A percentile compares a stretch with the other conserved stretches of the same genome.
Evolutionary conservation across 306 rosid species (phyloP).

Genomic region (Dryas drummondii): DNA sequence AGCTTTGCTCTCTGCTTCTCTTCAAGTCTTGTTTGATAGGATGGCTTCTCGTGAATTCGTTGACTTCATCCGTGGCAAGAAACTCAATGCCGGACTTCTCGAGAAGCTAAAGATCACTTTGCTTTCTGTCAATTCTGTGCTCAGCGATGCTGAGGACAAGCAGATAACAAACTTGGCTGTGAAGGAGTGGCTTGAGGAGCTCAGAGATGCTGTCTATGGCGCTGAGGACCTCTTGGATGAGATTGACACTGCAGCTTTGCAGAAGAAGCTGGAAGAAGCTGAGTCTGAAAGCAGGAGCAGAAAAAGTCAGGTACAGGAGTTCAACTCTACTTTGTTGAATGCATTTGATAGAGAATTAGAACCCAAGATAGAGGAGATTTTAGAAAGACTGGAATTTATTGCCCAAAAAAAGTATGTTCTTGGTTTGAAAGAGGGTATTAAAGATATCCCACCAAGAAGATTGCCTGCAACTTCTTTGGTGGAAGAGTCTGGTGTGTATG

Average conservation of each 20-base stretch:
- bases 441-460: background rate
- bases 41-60: slow-evolving; percentile 1
- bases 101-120: background rate
- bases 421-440: background rate
- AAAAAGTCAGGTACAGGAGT: background rate
- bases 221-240: slow-evolving; percentile 22
- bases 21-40: slow-evolving; percentile 16
- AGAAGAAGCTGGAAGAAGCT: background rate
- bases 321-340: background rate
- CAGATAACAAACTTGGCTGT: slow-evolving; percentile 4
- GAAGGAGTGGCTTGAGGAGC: slow-evolving; percentile 16
- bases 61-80: slow-evolving; percentile 5
- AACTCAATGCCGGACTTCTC: background rate
- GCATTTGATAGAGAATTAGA: background rate
- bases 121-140: background rate
- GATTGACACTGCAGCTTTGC: background rate
- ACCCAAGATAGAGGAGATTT: background rate
- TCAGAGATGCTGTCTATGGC: slow-evolving; percentile 11
- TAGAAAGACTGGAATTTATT: background rate
- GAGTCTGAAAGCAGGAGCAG: background rate
- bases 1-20: slow-evolving; percentile 19
- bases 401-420: background rate
- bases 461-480: slow-evolving; percentile 1
- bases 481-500: background rate
- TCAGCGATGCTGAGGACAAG: slow-evolving; percentile 25